A percentile compares a stretch with the other conserved stretches of the same genome.
Conservation (phyloP, 805 yeast species). For the Sungouiella thailandica region DNA sequence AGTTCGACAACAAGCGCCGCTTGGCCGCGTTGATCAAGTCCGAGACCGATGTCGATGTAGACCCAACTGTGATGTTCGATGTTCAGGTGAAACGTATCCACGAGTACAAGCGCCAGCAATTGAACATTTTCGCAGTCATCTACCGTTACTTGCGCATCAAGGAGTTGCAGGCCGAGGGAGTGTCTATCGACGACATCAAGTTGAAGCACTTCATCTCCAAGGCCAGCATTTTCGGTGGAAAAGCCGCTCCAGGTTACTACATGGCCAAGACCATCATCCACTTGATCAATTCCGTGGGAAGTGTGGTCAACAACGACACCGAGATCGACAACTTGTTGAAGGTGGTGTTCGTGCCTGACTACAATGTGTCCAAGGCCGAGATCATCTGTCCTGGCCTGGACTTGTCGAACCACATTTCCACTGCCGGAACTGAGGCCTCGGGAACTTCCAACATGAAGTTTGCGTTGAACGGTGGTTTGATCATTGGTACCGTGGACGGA, state of each 20-base stretch:
- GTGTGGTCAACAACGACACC: slow-evolving; percentile 72
- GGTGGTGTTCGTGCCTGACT: slow-evolving; percentile 86
- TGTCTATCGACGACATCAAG: slow-evolving; percentile 43
- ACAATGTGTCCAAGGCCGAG: slow-evolving; percentile 92
- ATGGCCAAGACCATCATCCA: slow-evolving; percentile 91
- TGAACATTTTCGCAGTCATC: slow-evolving; percentile 86
- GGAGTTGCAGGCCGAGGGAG: slow-evolving; percentile 50
- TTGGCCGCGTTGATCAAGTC: slow-evolving; percentile 64
- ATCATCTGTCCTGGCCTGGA: slow-evolving; percentile 87
- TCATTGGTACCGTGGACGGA: slow-evolving; percentile 94
- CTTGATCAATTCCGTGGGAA: slow-evolving; percentile 74
- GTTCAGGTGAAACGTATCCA: slow-evolving; percentile 93
- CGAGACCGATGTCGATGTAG: slow-evolving; percentile 60
- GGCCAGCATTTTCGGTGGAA: slow-evolving; percentile 85
- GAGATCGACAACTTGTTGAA: slow-evolving; percentile 73
- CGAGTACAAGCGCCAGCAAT: slow-evolving; percentile 92
- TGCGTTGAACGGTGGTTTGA: slow-evolving; percentile 88
- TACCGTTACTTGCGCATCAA: slow-evolving; percentile 77
- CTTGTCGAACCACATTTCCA: slow-evolving; percentile 87
- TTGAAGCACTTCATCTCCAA: slow-evolving; percentile 64
- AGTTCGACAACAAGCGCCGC: slow-evolving; percentile 61
- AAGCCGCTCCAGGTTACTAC: slow-evolving; percentile 96
- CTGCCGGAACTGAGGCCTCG: slow-evolving; percentile 96
- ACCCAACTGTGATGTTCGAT: slow-evolving; percentile 75
- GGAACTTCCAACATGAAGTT: slow-evolving; percentile 97